Evolutionary conservation across 805 yeast species (phyloP).

Genomic region (Sugiyamaella lignohabitans): DNA sequence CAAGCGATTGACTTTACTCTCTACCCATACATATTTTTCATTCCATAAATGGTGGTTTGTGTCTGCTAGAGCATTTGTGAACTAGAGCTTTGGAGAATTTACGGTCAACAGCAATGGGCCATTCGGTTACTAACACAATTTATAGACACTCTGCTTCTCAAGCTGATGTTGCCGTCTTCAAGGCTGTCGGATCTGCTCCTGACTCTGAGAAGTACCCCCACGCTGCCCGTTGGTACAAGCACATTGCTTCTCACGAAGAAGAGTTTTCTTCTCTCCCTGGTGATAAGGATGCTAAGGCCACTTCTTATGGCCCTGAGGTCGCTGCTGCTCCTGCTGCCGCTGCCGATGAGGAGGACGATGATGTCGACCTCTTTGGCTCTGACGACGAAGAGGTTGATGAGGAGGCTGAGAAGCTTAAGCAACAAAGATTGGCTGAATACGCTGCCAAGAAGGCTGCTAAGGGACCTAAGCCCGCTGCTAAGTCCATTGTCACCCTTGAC

Average conservation of each 20-base stretch:
- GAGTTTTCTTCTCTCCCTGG: slow-evolving; percentile 76
- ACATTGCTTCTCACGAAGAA: slow-evolving; percentile 87
- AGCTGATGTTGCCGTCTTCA: slow-evolving; percentile 91
- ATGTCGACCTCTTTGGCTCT: slow-evolving; percentile 91
- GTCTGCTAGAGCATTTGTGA: no score
- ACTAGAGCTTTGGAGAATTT: no score
- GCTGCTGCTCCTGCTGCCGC: slow-evolving; percentile 54
- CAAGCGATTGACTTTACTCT: no score
- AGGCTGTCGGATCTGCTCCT: slow-evolving; percentile 57
- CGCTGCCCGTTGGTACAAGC: slow-evolving; percentile 98
- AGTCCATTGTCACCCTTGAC: slow-evolving; percentile 92
- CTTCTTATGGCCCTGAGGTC: slow-evolving; percentile 36
- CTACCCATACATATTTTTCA: no score
- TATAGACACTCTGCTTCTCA: slow-evolving; percentile 54
- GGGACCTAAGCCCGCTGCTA: slow-evolving; percentile 98
- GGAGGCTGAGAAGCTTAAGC: slow-evolving; percentile 95
- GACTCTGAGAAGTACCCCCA: slow-evolving; percentile 76
- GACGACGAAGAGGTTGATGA: slow-evolving; percentile 92
- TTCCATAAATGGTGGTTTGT: no score
- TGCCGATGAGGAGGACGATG: slow-evolving; percentile 81
- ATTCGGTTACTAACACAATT: no score
- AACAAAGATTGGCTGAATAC: slow-evolving; percentile 96
- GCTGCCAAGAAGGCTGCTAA: slow-evolving; percentile 95
- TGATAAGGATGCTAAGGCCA: slow-evolving; percentile 41
- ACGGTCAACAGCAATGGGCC: no score